phyloP scores from a whole-genome alignment of 352 stramenopile genomes.

The Pythium monospermum region DNA sequence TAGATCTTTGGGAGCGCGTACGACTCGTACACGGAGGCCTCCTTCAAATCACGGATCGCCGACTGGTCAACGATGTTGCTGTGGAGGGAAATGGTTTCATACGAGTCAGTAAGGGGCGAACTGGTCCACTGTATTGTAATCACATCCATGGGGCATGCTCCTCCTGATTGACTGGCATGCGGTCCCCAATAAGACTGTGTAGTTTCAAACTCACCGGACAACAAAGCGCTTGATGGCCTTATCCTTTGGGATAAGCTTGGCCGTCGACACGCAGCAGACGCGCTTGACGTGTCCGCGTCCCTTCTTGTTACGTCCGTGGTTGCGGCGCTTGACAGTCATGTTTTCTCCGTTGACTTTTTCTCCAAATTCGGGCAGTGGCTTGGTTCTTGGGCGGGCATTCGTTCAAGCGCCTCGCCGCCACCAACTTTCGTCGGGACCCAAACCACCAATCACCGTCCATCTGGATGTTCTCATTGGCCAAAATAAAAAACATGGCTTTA shows the following conservation, averaged over 20 bases:
- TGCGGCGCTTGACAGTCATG: slow-evolving; percentile 99
- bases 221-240: slow-evolving; percentile 93
- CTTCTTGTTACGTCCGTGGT: slow-evolving; percentile 99
- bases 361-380: slow-evolving; percentile 64
- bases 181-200: too few relatives aligned
- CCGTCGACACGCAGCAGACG: slow-evolving; percentile 97
- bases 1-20: slow-evolving; percentile 99
- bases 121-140: too few relatives aligned
- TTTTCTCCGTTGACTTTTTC: slow-evolving; percentile 81
- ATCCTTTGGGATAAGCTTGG: slow-evolving; percentile 98
- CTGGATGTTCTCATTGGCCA: slow-evolving; percentile 25
- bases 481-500: slow-evolving; percentile 7
- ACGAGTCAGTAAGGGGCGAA: background rate
- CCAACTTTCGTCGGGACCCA: slow-evolving; percentile 39
- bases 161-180: too few relatives aligned
- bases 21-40: slow-evolving; percentile 97
- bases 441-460: slow-evolving; percentile 23
- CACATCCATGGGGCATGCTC: too few relatives aligned
- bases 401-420: slow-evolving; percentile 17
- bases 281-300: slow-evolving; percentile 98
- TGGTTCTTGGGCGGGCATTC: background rate
- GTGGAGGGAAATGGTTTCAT: slow-evolving; percentile 7
- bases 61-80: slow-evolving; percentile 99
- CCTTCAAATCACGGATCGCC: slow-evolving; percentile 98
- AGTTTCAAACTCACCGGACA: slow-evolving; percentile 85